phyloP scores from a whole-genome alignment of 805 yeast species.

The Saturnispora bothae region DNA sequence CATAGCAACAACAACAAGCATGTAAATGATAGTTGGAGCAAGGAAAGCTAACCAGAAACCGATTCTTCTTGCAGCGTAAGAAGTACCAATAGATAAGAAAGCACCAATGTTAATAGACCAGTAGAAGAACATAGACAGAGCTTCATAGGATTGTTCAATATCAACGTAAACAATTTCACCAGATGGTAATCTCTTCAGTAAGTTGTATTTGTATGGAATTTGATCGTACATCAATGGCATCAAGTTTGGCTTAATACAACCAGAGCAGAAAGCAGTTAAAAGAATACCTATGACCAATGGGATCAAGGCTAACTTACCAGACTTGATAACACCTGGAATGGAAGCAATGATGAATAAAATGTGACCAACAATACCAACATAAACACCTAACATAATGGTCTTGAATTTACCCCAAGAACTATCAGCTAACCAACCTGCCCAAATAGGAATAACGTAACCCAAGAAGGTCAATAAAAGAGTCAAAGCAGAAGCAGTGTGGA shows the following conservation, averaged over 20 bases:
- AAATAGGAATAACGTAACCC: conserved; percentile 41
- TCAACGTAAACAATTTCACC: conserved; percentile 60
- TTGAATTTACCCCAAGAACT: conserved; percentile 36
- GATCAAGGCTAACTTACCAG: conserved; percentile 29
- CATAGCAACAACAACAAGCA: conserved; percentile 41
- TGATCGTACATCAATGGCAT: conserved; percentile 47
- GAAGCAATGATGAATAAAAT: conserved; percentile 39
- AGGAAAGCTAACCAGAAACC: conserved; percentile 48
- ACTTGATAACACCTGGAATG: conserved; percentile 33
- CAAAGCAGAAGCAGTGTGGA: conserved; percentile 36
- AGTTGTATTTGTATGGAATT: conserved; percentile 50
- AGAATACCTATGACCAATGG: conserved; percentile 33
- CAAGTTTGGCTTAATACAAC: conserved; percentile 44
- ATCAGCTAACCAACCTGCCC: conserved; percentile 45
- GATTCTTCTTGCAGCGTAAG: conserved; percentile 39
- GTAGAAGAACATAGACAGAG: conserved; percentile 36
- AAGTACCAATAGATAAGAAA: conserved; percentile 41
- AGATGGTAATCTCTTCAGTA: conserved; percentile 43
- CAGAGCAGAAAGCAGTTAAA: conserved; percentile 36
- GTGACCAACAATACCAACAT: conserved; percentile 37
- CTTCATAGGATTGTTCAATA: conserved; percentile 32
- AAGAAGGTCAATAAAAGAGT: conserved; percentile 37
- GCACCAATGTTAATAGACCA: conserved; percentile 49
- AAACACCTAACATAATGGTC: conserved; percentile 40
- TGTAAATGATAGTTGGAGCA: conserved; percentile 45